Evolutionary conservation across 169 alveolate species (phyloP), one percentile per base, ranked within the genome.

Genomic region (Miamiensis avidus): DNA sequence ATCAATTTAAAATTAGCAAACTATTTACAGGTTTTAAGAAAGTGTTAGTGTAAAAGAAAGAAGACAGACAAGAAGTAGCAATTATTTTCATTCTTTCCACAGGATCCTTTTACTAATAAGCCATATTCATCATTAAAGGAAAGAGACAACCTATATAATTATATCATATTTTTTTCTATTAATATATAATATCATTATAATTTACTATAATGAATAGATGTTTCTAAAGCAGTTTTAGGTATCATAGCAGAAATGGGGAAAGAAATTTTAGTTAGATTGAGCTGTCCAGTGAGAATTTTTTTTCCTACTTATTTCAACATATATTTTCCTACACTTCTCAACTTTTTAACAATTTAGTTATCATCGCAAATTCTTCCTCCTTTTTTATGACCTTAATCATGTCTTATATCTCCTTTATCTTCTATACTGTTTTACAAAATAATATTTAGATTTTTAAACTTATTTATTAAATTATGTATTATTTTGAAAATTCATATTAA

Each of bases 221-320:
- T 86, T 86, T 86, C 90, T 0, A 90, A 73, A 11, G 90, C 90
- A 31, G 91, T 90, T 34, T 81, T 81, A 29, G 91, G 92, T 4
- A 82, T 77, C 97, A 94, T 94, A 65, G 95, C 93, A 64, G 86
- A 85, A 65, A 94, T 94, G 25, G 97, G 97, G 89, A 94, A 91
- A 25, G 93, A 85, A 0, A 89, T 84, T 33, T 85, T 81, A 25
- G 96, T 91, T 27, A 94, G 83, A 75, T 94, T 92, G 30, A 94
- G 81, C 15, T 85, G 82, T 31, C 97, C 97, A 29, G 90, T 84
- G 20, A 94, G 85, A n/a, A 94, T 75, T 83, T 91, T 85, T 81
- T 83, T 92, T 15, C 97, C 97, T 4, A 94, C 85, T 77, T 85
- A 83, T 77, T 89, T 92, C 25, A 94, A 84, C 65, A 94, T 76